Conservation (phyloP, 257 asterid genomes). For the Solanum stenotomum region DNA sequence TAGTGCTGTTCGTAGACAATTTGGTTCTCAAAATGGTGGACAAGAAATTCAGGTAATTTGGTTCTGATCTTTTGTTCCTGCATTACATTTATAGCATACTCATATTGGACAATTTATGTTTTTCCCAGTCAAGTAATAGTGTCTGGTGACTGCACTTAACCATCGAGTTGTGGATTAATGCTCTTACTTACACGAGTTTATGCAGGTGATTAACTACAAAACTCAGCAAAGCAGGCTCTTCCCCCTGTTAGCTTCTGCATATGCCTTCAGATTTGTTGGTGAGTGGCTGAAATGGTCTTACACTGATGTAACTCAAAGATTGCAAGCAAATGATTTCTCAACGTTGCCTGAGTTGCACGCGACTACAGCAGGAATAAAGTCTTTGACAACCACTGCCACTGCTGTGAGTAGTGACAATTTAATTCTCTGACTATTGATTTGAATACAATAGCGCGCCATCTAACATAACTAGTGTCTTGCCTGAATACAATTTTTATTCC, state of each 20-base stretch:
- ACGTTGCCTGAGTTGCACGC: constrained; percentile 96
- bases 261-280: constrained; percentile 90
- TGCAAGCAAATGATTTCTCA: constrained; percentile 76
- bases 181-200: constrained; percentile 3
- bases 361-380: constrained; percentile 97
- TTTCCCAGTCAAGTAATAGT: neutral
- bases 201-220: constrained; percentile 84
- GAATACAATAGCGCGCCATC: neutral
- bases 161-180: neutral
- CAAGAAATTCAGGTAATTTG: constrained; percentile 81
- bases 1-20: constrained; percentile 94
- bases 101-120: neutral
- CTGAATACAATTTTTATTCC: neutral
- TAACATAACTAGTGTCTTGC: neutral
- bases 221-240: constrained; percentile 93
- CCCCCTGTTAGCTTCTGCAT: constrained; percentile 93
- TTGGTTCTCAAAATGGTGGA: constrained; percentile 87
- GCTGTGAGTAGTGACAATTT: constrained; percentile 56
- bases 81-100: neutral
- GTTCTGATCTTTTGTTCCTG: neutral
- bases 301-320: constrained; percentile 72
- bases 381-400: constrained; percentile 84
- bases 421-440: neutral
- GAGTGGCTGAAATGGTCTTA: constrained; percentile 93
- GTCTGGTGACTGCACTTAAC: neutral